These are phyloP conservation scores for Hypoxylon cercidicola DNA, from an alignment of 495 filamentous ascomycete species.

Conservation along the genomic window DNA sequence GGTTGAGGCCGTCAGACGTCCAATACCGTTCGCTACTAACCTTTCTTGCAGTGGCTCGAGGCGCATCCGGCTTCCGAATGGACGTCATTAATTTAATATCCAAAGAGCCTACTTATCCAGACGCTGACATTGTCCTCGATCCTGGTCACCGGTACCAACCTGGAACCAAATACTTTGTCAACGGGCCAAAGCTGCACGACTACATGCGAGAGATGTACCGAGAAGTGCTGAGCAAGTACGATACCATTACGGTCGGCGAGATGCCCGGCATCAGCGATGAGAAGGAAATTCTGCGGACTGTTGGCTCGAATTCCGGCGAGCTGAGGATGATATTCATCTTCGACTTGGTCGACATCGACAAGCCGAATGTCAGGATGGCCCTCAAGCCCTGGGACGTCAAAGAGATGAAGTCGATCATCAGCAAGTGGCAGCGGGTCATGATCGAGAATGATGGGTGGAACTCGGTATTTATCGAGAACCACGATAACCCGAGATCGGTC, in stretches of 20 bases:
- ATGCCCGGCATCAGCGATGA: slow-evolving; percentile 66
- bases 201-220: slow-evolving; percentile 63
- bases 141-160: slow-evolving; percentile 61
- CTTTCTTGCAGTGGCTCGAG: slow-evolving; percentile 55
- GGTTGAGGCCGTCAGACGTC: background rate
- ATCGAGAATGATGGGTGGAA: slow-evolving; percentile 70
- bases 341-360: slow-evolving; percentile 65
- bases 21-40: slow-evolving; percentile 2
- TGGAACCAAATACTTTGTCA: slow-evolving; percentile 62
- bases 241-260: slow-evolving; percentile 71
- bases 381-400: slow-evolving; percentile 62
- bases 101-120: slow-evolving; percentile 67
- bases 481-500: slow-evolving; percentile 70
- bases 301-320: slow-evolving; percentile 64
- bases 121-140: slow-evolving; percentile 62
- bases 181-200: slow-evolving; percentile 71
- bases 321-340: slow-evolving; percentile 76
- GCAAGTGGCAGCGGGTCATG: slow-evolving; percentile 69
- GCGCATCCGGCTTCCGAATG: slow-evolving; percentile 70
- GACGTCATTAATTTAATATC: slow-evolving; percentile 74
- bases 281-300: slow-evolving; percentile 62
- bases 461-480: slow-evolving; percentile 70
- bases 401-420: slow-evolving; percentile 65
- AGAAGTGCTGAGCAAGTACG: slow-evolving; percentile 66
- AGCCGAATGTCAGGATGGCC: slow-evolving; percentile 51